Evolutionary conservation across 257 asterid species (phyloP).

Genomic region (Capsicum pubescens): DNA sequence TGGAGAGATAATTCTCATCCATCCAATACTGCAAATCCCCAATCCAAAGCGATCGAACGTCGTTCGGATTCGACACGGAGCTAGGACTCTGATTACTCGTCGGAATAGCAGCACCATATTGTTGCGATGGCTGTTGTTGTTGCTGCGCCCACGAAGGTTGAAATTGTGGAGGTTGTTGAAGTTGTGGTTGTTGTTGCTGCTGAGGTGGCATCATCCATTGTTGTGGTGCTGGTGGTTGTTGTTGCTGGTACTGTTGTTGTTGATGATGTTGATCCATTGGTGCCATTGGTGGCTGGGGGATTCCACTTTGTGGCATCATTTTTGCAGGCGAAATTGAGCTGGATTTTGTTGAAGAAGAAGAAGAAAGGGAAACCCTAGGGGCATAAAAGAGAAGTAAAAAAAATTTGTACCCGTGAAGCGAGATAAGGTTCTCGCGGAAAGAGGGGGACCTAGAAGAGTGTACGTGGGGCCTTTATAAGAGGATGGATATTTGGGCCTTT

Average conservation of each 20-base stretch:
- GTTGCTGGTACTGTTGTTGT: constrained; percentile 24
- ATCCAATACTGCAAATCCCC: constrained; percentile 93
- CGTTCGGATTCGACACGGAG: constrained; percentile 48
- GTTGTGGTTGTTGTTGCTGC: constrained; percentile 35
- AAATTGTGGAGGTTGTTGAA: constrained; percentile 46
- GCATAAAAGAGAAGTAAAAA: constrained; percentile 20
- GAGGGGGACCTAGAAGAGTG: background rate
- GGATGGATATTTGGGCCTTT: background rate
- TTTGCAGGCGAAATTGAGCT: constrained; percentile 20
- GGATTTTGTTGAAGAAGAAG: background rate
- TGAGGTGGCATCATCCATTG: constrained; percentile 45
- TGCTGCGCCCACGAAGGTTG: constrained; percentile 48
- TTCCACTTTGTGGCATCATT: constrained; percentile 87
- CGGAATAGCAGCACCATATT: constrained; percentile 48
- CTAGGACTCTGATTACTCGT: constrained; percentile 34
- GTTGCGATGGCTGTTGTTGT: constrained; percentile 41
- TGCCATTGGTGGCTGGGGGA: constrained; percentile 59
- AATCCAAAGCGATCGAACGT: constrained; percentile 82
- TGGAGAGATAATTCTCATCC: constrained; percentile 76
- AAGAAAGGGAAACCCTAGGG: constrained; percentile 38
- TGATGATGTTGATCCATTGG: constrained; percentile 58
- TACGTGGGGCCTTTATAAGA: constrained; percentile 20
- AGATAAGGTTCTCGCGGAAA: constrained; percentile 1
- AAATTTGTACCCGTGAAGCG: background rate
- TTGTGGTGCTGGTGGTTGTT: constrained; percentile 19